A percentile compares a stretch with the other conserved stretches of the same genome.
phyloP scores from a whole-genome alignment of 78 protist genomes.

The Corallochytrium limacisporum region DNA sequence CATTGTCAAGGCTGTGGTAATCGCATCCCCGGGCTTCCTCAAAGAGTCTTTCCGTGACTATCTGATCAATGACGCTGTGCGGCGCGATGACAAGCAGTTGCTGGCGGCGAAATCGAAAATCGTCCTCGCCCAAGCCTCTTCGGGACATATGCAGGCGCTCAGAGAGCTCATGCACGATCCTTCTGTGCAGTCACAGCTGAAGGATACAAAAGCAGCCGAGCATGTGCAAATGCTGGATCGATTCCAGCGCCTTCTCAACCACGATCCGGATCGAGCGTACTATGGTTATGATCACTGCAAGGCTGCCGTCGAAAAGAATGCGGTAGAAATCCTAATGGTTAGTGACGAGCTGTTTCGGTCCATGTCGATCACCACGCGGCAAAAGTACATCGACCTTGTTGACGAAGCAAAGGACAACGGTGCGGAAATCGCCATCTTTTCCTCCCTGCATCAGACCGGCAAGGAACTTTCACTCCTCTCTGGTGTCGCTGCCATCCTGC shows the following conservation, averaged over 20 bases:
- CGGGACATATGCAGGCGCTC: constrained; percentile 73
- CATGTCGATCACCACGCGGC: constrained; percentile 23
- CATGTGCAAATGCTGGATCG: constrained; percentile 40
- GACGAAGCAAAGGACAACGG: constrained; percentile 49
- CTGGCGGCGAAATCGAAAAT: constrained; percentile 40
- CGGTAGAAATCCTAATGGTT: constrained; percentile 52
- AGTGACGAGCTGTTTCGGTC: constrained; percentile 58
- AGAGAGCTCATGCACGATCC: constrained; percentile 63
- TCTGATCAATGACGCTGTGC: background rate
- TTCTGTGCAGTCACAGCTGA: constrained; percentile 14
- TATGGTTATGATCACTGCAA: constrained; percentile 68
- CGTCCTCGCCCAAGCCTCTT: constrained; percentile 45
- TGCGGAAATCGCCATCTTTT: constrained; percentile 61
- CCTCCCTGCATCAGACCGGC: constrained; percentile 71
- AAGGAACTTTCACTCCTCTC: constrained; percentile 52
- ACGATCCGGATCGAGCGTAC: constrained; percentile 53
- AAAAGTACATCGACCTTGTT: constrained; percentile 58
- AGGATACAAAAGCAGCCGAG: constrained; percentile 58
- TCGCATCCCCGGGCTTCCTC: no score
- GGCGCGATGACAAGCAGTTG: constrained; percentile 27
- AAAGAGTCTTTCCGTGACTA: background rate
- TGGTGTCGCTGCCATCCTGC: constrained; percentile 78
- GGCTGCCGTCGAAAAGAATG: constrained; percentile 50
- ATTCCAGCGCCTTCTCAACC: constrained; percentile 43
- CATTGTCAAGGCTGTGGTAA: no score